These are phyloP conservation scores for Globisporangium paroecandrum DNA, from an alignment of 352 stramenopile species.

Conservation along the genomic window DNA sequence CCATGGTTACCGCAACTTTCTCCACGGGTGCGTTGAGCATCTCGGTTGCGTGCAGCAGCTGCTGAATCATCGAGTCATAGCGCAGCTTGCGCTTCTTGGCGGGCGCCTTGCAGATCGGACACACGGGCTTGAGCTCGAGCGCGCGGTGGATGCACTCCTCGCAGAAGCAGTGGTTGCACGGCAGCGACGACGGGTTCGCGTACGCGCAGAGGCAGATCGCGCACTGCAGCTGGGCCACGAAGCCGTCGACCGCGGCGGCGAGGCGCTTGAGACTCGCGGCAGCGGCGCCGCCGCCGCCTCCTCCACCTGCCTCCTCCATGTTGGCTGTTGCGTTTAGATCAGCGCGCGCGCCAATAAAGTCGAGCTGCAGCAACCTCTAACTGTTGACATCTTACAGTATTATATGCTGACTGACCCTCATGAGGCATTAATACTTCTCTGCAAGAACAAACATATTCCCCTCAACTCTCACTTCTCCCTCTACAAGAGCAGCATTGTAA, in stretches of 20 bases:
- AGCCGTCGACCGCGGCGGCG: conserved; percentile 52
- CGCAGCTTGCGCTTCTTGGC: conserved; percentile 76
- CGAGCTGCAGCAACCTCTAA: not conserved
- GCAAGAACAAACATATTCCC: not conserved
- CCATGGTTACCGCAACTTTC: not conserved
- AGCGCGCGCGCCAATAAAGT: not conserved
- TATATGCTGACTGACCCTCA: not conserved
- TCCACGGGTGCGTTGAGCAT: conserved; percentile 35
- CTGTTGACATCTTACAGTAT: not conserved
- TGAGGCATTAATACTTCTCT: not conserved
- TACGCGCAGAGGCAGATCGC: conserved; percentile 83
- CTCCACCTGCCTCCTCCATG: conserved; percentile 11
- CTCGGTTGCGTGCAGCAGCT: conserved; percentile 57
- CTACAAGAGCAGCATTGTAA: not conserved
- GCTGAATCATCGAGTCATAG: conserved; percentile 72
- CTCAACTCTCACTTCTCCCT: not conserved
- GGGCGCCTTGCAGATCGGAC: conserved; percentile 81
- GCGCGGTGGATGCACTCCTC: conserved; percentile 84
- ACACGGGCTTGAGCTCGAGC: conserved; percentile 72
- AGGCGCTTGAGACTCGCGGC: conserved; percentile 41
- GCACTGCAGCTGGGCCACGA: conserved; percentile 75
- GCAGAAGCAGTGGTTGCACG: conserved; percentile 87
- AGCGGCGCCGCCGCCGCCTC: not conserved
- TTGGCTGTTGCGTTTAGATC: not conserved
- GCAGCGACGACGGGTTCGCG: conserved; percentile 61